These are phyloP conservation scores for Lichtheimia corymbifera DNA, from an alignment of 371 early-diverging fungal species.

Conservation along the genomic window DNA sequence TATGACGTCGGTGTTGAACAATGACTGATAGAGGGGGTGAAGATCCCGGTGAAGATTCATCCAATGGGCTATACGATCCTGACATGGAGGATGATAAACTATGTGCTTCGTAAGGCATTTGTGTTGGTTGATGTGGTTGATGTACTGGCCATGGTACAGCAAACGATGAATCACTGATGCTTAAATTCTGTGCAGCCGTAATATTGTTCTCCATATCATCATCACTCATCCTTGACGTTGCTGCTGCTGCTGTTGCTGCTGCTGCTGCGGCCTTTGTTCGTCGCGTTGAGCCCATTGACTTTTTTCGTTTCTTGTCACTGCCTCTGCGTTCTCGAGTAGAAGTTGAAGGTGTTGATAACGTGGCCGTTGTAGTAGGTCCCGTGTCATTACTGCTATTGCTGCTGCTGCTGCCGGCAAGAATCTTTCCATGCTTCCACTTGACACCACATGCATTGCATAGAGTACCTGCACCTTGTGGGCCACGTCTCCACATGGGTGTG, in stretches of 20 bases:
- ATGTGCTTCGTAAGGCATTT: not conserved
- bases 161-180: conserved; percentile 9
- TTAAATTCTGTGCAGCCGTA: conserved; percentile 11
- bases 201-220: conserved; percentile 16
- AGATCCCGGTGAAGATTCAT: conserved; percentile 12
- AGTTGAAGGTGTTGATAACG: not conserved
- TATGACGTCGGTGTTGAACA: conserved; percentile 9
- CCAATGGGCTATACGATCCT: conserved; percentile 3
- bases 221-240: conserved; percentile 5
- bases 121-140: not conserved
- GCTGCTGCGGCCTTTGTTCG: not conserved
- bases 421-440: conserved; percentile 81
- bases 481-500: conserved; percentile 90
- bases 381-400: conserved; percentile 72
- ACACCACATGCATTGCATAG: conserved; percentile 92
- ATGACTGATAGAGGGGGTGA: conserved; percentile 11
- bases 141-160: conserved; percentile 9
- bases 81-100: conserved; percentile 9
- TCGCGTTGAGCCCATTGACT: not conserved
- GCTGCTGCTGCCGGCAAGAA: conserved; percentile 67
- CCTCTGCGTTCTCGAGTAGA: not conserved
- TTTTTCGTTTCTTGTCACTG: not conserved
- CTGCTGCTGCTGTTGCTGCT: not conserved
- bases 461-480: conserved; percentile 75
- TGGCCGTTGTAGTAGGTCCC: not conserved